Evolutionary conservation across 2,329 filamentous ascomycete genomes (phyloP).

Genomic region (Alternaria sp.): DNA sequence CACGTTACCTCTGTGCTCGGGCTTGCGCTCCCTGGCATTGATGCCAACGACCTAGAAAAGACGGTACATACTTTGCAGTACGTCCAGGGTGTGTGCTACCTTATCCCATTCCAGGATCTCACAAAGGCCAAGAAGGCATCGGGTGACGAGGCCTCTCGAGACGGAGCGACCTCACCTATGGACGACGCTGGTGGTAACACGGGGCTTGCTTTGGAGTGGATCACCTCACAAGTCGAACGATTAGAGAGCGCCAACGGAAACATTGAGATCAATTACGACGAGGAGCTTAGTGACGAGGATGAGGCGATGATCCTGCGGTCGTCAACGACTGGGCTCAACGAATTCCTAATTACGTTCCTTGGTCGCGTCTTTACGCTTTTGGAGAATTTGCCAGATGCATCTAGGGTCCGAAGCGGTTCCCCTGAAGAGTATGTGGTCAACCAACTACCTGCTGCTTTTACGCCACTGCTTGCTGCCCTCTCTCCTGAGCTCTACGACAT

Average conservation of each 20-base stretch:
- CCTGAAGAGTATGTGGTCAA: slow-evolving; percentile 98
- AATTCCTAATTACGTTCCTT: slow-evolving; percentile 89
- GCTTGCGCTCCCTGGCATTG: slow-evolving; percentile 90
- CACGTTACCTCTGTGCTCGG: slow-evolving; percentile 95
- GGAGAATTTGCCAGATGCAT: slow-evolving; percentile 92
- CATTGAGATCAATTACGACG: slow-evolving; percentile 84
- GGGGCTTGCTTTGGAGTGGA: slow-evolving; percentile 85
- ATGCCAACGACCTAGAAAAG: slow-evolving; percentile 97
- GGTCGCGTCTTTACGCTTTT: slow-evolving; percentile 95
- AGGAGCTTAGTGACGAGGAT: slow-evolving; percentile 82
- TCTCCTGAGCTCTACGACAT: slow-evolving; percentile 94
- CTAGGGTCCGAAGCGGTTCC: slow-evolving; percentile 85
- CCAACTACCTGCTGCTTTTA: slow-evolving; percentile 88
- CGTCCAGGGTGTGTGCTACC: slow-evolving; percentile 95
- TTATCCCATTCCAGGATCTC: slow-evolving; percentile 89
- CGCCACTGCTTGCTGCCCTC: slow-evolving; percentile 86
- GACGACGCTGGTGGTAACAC: slow-evolving; percentile 53
- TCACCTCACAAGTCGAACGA: slow-evolving; percentile 90
- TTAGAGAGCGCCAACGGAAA: slow-evolving; percentile 90
- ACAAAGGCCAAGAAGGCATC: slow-evolving; percentile 62
- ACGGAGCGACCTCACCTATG: slow-evolving; percentile 45
- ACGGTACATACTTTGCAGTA: slow-evolving; percentile 94
- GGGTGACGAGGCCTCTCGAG: slow-evolving; percentile 19
- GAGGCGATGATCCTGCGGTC: slow-evolving; percentile 90
- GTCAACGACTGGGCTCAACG: slow-evolving; percentile 91